Evolutionary conservation across 169 alveolate species (phyloP).

Genomic region (Eimeria zaria): DNA sequence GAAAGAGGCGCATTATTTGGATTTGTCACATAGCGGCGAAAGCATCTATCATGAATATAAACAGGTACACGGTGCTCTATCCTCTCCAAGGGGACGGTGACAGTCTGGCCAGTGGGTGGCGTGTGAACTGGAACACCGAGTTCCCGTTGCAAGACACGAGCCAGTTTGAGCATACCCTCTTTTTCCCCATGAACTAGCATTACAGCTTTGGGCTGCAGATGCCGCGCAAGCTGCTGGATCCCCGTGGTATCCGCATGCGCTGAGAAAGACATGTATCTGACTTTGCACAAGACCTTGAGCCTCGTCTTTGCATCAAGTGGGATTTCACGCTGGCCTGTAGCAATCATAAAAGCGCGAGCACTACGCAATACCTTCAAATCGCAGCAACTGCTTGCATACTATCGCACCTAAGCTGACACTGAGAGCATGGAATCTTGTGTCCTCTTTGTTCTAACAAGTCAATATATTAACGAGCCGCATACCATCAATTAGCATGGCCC

Average conservation of each 20-base stretch:
- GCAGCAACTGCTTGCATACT: neutral
- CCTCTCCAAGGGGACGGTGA: constrained; percentile 25
- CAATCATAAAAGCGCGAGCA: neutral
- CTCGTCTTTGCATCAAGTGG: constrained; percentile 89
- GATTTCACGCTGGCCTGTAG: constrained; percentile 81
- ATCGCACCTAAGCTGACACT: neutral
- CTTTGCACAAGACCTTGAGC: constrained; percentile 96
- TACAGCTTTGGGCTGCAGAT: constrained; percentile 96
- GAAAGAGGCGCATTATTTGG: neutral
- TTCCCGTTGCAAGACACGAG: constrained; percentile 85
- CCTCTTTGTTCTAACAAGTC: neutral
- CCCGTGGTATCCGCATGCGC: constrained; percentile 99
- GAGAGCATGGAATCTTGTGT: neutral
- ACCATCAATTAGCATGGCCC: constrained; percentile 97
- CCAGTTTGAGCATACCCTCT: constrained; percentile 96
- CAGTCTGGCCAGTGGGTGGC: constrained; percentile 76
- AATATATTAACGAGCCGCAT: constrained; percentile 38
- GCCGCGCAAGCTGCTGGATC: constrained; percentile 94
- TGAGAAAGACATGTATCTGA: constrained; percentile 98
- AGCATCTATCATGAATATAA: constrained; percentile 50
- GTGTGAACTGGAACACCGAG: constrained; percentile 79
- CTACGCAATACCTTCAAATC: neutral
- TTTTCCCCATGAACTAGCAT: constrained; percentile 99
- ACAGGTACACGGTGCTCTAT: constrained; percentile 39
- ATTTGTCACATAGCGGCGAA: neutral